Evolutionary conservation across 768 basidiomycete genomes (phyloP), one percentile per base, ranked within the genome.

Genomic region (Russula foetens): DNA sequence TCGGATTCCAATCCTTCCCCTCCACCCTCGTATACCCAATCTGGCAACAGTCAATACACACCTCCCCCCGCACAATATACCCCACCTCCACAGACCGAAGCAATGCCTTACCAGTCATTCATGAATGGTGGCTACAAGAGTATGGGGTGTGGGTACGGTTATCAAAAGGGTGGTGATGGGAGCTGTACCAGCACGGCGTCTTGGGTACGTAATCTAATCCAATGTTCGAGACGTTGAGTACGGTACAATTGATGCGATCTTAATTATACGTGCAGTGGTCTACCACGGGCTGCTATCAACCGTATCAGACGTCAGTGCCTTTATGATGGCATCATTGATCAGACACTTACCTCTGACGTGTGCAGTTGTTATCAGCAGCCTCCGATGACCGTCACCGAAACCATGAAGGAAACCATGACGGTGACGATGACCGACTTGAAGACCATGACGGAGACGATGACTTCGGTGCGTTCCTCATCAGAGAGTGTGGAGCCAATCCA

Each of bases 131-230:
- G 86, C 28, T 90, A 88, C 72, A 75, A 77, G 70, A 79, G 76
- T 69, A 72, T 88, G 70, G 72, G 78, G 64, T 90, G 87, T 69
- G 87, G 87, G 53, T 90, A 90, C 69, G 87, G 86, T 26, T 84
- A 84, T 67, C 66, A 71, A 50, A 86, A 85, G 72, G 71, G 69
- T 57, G 73, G 70, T 11, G 79, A 85, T 69, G 84, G 84, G 35
- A 76, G 74, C 50, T 89, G 87, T 70, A 60, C 71, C 23, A 47
- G 26, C 14, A 66, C 74, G 26, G 69, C 81, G 69, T 77, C 78
- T 54, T 88, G 87, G 86, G 85, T 86, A 67, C 62, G 79, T 75
- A n/a, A 7, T 55, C 26, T 14, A 38, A 11, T 12, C 14, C 35
- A n/a, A n/a, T n/a, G 53, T 45, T 29, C 6, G 24, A 49, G 15